These are phyloP conservation scores for Malus orientalis DNA, from an alignment of 306 rosid species.

Conservation along the genomic window DNA sequence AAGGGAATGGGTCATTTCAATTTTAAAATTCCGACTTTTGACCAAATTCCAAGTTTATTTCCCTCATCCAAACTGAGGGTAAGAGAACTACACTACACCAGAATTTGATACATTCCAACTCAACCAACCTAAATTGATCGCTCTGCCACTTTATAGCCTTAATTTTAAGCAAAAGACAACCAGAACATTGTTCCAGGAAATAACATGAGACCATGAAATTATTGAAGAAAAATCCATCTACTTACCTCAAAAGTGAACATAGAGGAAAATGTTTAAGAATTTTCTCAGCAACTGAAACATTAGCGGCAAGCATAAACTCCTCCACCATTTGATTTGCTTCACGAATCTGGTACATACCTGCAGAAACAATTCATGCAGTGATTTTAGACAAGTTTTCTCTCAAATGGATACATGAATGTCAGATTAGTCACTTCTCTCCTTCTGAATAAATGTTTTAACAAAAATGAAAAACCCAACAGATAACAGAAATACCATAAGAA, in stretches of 20 bases:
- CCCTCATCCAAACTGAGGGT: too few relatives aligned
- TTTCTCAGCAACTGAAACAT: constrained; percentile 84
- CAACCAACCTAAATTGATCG: background rate
- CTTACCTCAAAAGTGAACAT: constrained; percentile 78
- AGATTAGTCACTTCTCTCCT: background rate
- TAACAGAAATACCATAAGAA: background rate
- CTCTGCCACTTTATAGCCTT: background rate
- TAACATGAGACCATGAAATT: background rate
- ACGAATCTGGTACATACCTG: constrained; percentile 97
- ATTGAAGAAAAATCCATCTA: constrained; percentile 8
- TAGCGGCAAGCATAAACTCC: constrained; percentile 99
- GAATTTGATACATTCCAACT: background rate
- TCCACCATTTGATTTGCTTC: constrained; percentile 99
- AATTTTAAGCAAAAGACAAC: background rate
- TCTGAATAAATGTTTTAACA: background rate
- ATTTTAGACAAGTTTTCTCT: background rate
- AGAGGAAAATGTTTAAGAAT: constrained; percentile 67
- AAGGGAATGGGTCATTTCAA: too few relatives aligned
- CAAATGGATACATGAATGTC: background rate
- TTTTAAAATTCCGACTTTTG: too few relatives aligned
- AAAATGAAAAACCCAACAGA: background rate
- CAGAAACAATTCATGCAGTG: constrained; percentile 13
- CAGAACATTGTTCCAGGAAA: background rate
- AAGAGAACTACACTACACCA: background rate
- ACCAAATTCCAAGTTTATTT: too few relatives aligned